Evolutionary conservation across 2,329 filamentous ascomycete species (phyloP), one percentile per base, ranked within the genome.

Genomic region (Colletotrichum australisinense): DNA sequence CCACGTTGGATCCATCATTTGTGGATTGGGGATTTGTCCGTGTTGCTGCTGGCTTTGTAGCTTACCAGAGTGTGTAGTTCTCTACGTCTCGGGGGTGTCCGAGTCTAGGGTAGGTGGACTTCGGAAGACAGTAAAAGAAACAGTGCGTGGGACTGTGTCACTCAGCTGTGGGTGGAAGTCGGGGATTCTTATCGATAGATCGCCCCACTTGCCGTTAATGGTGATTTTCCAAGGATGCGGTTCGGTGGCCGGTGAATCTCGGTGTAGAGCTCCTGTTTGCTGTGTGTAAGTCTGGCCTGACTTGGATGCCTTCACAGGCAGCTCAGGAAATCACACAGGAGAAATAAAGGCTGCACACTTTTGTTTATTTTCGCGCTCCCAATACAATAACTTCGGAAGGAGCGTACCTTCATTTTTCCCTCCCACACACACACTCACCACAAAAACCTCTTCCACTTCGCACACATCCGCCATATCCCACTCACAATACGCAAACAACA

Each of bases 1-100:
- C 67, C 67, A 70, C 9, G 19, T 62, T 9, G 67, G 60, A 57
- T 73, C 67, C 67, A 73, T 73, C 26, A 24, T 12, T 12, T 24
- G 24, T 8, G 30, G n/a, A 32, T 14, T n/a, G 22, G 2, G n/a
- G n/a, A 3, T 19, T 16, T 24, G 26, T n/a, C n/a, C n/a, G 28
- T 42, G 49, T 60, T 52, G 24, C 16, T 28, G 14, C 16, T 52
- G 57, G 26, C 35, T 63, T n/a, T 35, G 52, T 52, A 8, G 16
- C 42, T n/a, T 9, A 11, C 24, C 11, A 32, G 53, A 22, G 53
- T 28, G 49, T 19, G 58, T 28, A 26, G 53, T 30, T 35, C 12
- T 30, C 24, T 19, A 19, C 5, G 5, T 30, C 67, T 60, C 42
- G 66, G 42, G 16, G 30, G 59, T 64, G 70, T 46, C 55, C 46